phyloP scores from a whole-genome alignment of 495 filamentous ascomycete species.

The Massariosphaeria phaeospora region DNA sequence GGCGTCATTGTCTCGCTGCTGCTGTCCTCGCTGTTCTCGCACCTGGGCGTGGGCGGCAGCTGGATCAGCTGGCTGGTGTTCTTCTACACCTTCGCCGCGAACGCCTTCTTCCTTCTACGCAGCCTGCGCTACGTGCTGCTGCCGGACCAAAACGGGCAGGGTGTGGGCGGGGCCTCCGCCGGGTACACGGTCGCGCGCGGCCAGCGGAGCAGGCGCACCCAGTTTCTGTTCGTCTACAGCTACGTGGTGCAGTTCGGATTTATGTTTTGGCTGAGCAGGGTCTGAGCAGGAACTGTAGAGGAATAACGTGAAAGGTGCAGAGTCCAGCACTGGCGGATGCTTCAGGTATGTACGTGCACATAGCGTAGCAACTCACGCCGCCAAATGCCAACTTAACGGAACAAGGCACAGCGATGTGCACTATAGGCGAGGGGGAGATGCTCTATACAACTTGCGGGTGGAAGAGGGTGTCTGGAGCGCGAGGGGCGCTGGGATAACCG shows the following conservation, averaged over 20 bases:
- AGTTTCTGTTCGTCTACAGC: conserved; percentile 93
- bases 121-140: conserved; percentile 94
- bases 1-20: conserved; percentile 84
- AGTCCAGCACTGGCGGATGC: too few relatives aligned
- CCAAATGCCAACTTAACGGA: too few relatives aligned
- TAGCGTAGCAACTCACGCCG: too few relatives aligned
- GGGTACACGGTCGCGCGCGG: conserved; percentile 76
- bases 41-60: conserved; percentile 71
- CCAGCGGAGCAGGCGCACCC: conserved; percentile 82
- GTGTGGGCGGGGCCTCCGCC: conserved; percentile 40
- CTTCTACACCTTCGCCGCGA: conserved; percentile 81
- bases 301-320: too few relatives aligned
- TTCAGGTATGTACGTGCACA: too few relatives aligned
- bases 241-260: conserved; percentile 90
- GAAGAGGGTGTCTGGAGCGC: too few relatives aligned
- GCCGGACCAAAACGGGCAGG: conserved; percentile 58
- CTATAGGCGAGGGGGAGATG: too few relatives aligned
- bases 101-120: conserved; percentile 94
- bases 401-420: too few relatives aligned
- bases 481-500: too few relatives aligned
- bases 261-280: conserved; percentile 78
- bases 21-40: conserved; percentile 54
- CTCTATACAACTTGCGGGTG: too few relatives aligned
- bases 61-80: conserved; percentile 89
- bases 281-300: too few relatives aligned